Evolutionary conservation across 129 eudicot species (phyloP).

Genomic region (Lactuca saligna): DNA sequence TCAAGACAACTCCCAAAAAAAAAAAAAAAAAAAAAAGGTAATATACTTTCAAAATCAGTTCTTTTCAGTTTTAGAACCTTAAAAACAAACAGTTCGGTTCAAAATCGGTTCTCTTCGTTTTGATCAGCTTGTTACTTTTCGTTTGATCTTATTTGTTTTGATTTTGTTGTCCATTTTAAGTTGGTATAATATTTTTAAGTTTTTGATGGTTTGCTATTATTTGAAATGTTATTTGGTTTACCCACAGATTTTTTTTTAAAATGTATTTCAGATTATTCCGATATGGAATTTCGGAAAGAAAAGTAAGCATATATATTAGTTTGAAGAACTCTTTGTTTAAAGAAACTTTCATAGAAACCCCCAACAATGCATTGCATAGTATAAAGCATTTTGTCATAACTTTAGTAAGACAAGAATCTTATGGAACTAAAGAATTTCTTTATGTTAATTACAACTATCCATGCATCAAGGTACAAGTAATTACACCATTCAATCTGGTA

Average conservation of each 20-base stretch:
- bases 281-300: not conserved
- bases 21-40: too few relatives aligned
- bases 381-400: conserved; percentile 28
- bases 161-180: too few relatives aligned
- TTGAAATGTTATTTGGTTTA: too few relatives aligned
- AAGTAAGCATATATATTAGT: not conserved
- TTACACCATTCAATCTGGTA: conserved; percentile 3
- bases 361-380: not conserved
- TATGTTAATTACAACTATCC: conserved; percentile 12
- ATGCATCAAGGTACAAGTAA: conserved; percentile 21
- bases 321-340: not conserved
- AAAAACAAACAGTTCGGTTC: too few relatives aligned
- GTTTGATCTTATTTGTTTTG: too few relatives aligned
- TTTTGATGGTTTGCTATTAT: not conserved
- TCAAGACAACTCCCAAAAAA: too few relatives aligned
- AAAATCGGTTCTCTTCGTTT: too few relatives aligned
- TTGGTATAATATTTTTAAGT: not conserved
- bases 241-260: not conserved
- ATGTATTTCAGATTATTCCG: not conserved
- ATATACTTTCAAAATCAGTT: too few relatives aligned
- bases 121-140: too few relatives aligned
- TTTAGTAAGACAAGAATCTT: conserved; percentile 23
- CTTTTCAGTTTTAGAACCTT: too few relatives aligned
- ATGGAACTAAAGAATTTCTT: not conserved
- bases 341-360: conserved; percentile 1